phyloP scores from a whole-genome alignment of 306 rosid species.

The Malus asiatica region DNA sequence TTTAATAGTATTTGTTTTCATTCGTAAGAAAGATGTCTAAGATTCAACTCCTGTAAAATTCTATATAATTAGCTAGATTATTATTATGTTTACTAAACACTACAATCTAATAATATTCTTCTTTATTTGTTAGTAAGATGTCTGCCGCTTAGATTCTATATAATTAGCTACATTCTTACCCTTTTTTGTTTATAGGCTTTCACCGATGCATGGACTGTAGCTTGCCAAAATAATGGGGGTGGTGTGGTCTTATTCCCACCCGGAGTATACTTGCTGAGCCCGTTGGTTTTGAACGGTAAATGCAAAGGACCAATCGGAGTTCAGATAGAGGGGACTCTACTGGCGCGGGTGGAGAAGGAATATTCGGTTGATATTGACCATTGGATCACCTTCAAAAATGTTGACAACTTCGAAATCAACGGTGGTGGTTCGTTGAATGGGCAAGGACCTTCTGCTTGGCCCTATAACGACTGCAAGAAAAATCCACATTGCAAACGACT shows the following conservation, averaged over 20 bases:
- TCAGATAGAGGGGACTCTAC: constrained; percentile 9
- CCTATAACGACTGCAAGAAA: not conserved
- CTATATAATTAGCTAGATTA: too few relatives aligned
- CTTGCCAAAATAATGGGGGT: constrained; percentile 16
- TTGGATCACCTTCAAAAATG: constrained; percentile 20
- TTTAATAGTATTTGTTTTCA: not conserved
- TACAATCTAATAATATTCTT: not conserved
- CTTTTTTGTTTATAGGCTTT: constrained; percentile 7
- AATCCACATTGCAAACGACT: constrained; percentile 2
- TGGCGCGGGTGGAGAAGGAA: not conserved
- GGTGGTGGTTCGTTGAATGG: constrained; percentile 31
- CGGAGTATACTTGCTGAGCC: constrained; percentile 13
- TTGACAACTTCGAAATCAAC: not conserved
- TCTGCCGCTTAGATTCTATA: too few relatives aligned
- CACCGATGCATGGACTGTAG: constrained; percentile 13
- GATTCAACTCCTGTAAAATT: too few relatives aligned
- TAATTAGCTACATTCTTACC: too few relatives aligned
- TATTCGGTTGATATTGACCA: not conserved
- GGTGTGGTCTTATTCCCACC: constrained; percentile 17
- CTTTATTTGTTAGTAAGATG: not conserved
- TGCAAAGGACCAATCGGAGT: constrained; percentile 16
- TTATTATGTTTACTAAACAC: too few relatives aligned
- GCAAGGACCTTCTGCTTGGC: constrained; percentile 25
- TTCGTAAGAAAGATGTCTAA: too few relatives aligned
- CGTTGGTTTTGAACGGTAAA: constrained; percentile 12